phyloP scores from a whole-genome alignment of 1,139 yeast genomes.

The Martiniozyma asiatica region DNA sequence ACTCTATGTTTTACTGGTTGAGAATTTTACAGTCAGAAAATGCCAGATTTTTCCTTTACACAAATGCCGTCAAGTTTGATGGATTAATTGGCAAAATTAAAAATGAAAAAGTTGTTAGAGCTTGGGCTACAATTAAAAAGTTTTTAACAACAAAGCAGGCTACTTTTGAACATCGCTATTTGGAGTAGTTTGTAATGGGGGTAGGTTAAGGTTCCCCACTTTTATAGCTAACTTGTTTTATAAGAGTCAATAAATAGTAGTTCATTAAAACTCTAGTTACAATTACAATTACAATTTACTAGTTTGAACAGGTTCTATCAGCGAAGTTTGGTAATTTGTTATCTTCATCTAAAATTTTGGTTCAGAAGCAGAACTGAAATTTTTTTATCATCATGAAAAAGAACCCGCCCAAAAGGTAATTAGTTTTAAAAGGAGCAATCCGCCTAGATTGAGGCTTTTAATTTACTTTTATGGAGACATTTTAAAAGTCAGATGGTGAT shows the following conservation, averaged over 20 bases:
- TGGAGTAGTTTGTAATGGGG: conserved; percentile 7
- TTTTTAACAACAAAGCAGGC: conserved; percentile 28
- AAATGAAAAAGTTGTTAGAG: conserved; percentile 33
- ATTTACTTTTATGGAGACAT: conserved; percentile 1
- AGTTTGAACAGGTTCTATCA: too few relatives aligned
- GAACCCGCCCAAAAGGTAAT: too few relatives aligned
- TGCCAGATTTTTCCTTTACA: conserved; percentile 34
- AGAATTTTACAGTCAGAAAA: conserved; percentile 45
- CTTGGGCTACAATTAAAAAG: conserved; percentile 32
- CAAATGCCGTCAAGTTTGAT: conserved; percentile 32
- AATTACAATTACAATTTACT: too few relatives aligned
- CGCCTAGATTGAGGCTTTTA: neutral
- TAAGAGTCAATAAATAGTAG: too few relatives aligned
- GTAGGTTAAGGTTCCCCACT: neutral
- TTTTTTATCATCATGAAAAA: conserved; percentile 44
- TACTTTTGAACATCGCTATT: conserved; percentile 16
- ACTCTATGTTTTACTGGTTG: conserved; percentile 55
- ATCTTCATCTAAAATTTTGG: conserved; percentile 47
- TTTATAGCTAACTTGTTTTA: too few relatives aligned
- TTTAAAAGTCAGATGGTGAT: conserved; percentile 91
- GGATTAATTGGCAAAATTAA: conserved; percentile 29
- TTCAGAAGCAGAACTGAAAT: conserved; percentile 90
- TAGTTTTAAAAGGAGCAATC: neutral
- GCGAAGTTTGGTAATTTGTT: conserved; percentile 35
- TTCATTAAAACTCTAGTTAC: too few relatives aligned